Conservation (phyloP, 1,284 basidiomycete species). For the Testicularia cyperi region DNA sequence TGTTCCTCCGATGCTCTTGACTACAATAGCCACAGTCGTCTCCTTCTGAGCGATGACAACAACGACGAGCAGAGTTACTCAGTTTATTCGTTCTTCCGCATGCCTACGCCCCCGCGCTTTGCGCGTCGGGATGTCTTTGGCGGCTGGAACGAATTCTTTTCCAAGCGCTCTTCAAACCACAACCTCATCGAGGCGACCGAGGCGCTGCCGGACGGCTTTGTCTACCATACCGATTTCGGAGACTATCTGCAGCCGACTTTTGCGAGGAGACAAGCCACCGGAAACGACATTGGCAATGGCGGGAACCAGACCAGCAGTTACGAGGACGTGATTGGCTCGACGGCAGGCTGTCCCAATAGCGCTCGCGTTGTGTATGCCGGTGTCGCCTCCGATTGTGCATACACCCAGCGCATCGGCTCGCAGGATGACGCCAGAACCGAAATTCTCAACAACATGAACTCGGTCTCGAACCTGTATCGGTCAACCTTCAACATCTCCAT, state of each 20-base stretch:
- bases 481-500: constrained; percentile 81
- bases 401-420: constrained; percentile 59
- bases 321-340: constrained; percentile 70
- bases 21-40: constrained; percentile 43
- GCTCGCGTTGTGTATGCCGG: constrained; percentile 81
- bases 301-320: constrained; percentile 77
- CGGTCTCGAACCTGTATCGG: constrained; percentile 73
- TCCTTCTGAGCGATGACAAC: constrained; percentile 34
- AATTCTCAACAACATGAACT: constrained; percentile 75
- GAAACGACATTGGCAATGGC: constrained; percentile 75
- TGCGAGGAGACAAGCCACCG: constrained; percentile 30
- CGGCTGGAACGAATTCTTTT: constrained; percentile 24
- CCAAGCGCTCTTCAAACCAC: constrained; percentile 4
- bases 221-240: constrained; percentile 25
- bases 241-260: constrained; percentile 34
- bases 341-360: constrained; percentile 72
- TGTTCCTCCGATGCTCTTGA: constrained; percentile 39
- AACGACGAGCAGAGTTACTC: constrained; percentile 38
- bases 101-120: constrained; percentile 23
- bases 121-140: constrained; percentile 26
- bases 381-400: constrained; percentile 84
- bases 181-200: constrained; percentile 15
- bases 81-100: constrained; percentile 47
- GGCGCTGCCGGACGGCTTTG: constrained; percentile 11
- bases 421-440: constrained; percentile 66